Evolutionary conservation across 2,329 filamentous ascomycete species (phyloP), one percentile per base, ranked within the genome.

Genomic region (Fusarium sambucinum): DNA sequence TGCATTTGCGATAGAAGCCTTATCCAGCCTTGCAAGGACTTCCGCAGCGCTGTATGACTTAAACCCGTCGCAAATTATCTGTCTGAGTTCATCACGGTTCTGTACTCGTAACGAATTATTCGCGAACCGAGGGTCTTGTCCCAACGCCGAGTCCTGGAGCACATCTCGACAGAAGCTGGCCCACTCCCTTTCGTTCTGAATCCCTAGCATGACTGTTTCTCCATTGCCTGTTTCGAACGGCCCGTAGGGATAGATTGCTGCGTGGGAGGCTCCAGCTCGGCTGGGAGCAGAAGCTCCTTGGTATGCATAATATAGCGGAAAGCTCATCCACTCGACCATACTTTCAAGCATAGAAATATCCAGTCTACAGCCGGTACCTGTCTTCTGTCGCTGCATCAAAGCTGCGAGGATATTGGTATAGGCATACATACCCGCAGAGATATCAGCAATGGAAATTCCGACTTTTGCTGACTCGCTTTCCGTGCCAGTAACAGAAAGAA

Each of bases 141-240:
- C n/a, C n/a, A n/a, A n/a, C n/a, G n/a, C n/a, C n/a, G n/a, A n/a
- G n/a, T n/a, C n/a, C n/a, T n/a, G n/a, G n/a, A n/a, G n/a, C n/a
- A n/a, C n/a, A n/a, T n/a, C n/a, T n/a, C n/a, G n/a, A n/a, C 84
- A 86, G 14, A 88, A 80, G 8, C 77, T 84, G 2, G 68, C 75
- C 85, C 85, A 87, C 68, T 88, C 86, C 5, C 85, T 77, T 75
- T 87, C 85, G 60, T 87, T 87, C 68, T 88, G 86, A 23, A 88
- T 80, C 0, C 85, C 86, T 6, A 88, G 74, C 83, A 87, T 87
- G 16, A 87, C 85, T 0, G 81, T 80, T 0, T 80, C 79, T 0
- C 80, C 81, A 12, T 81, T 80, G 1, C 82, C 82, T 0, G 84
- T 82, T 35, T 81, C 75, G 46, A 88, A 88, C 0, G 85, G 85